phyloP scores from a whole-genome alignment of 140 eudicot species.

The Oenanthe javanica region DNA sequence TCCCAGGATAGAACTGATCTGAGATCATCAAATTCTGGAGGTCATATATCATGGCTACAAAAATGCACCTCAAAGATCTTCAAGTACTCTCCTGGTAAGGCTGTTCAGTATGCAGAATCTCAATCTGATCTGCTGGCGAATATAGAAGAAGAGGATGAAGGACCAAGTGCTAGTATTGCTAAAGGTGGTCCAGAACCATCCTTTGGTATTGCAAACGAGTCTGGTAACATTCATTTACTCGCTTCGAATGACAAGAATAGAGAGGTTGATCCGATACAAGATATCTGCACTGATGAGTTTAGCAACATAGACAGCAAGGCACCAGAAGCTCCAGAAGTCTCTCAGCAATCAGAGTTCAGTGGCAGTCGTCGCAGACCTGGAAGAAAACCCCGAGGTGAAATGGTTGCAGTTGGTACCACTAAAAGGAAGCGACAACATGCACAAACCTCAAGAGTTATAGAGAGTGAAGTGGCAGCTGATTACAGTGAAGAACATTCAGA shows the following conservation, averaged over 20 bases:
- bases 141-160: slow-evolving; percentile 24
- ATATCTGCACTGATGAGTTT: slow-evolving; percentile 21
- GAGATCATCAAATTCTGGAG: slow-evolving; percentile 26
- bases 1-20: slow-evolving; percentile 21
- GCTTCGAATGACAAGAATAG: slow-evolving; percentile 3
- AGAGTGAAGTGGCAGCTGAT: slow-evolving; percentile 50
- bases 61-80: slow-evolving; percentile 49
- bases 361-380: slow-evolving; percentile 25
- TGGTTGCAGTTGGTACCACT: slow-evolving; percentile 17
- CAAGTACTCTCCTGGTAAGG: slow-evolving; percentile 43
- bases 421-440: slow-evolving; percentile 47
- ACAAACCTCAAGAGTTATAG: slow-evolving; percentile 39
- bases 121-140: slow-evolving; percentile 18
- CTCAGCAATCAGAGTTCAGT: slow-evolving; percentile 52
- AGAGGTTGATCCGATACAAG: slow-evolving; percentile 10
- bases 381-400: slow-evolving; percentile 33
- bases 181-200: slow-evolving; percentile 22
- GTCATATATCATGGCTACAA: slow-evolving; percentile 42
- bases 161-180: slow-evolving; percentile 18
- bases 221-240: slow-evolving; percentile 6
- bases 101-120: slow-evolving; percentile 17
- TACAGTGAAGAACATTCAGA: slow-evolving; percentile 66
- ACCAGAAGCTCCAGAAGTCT: slow-evolving; percentile 39
- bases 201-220: slow-evolving; percentile 17
- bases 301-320: slow-evolving; percentile 33